phyloP scores from a whole-genome alignment of 1,284 basidiomycete genomes.

The Cryptococcus sp. region DNA sequence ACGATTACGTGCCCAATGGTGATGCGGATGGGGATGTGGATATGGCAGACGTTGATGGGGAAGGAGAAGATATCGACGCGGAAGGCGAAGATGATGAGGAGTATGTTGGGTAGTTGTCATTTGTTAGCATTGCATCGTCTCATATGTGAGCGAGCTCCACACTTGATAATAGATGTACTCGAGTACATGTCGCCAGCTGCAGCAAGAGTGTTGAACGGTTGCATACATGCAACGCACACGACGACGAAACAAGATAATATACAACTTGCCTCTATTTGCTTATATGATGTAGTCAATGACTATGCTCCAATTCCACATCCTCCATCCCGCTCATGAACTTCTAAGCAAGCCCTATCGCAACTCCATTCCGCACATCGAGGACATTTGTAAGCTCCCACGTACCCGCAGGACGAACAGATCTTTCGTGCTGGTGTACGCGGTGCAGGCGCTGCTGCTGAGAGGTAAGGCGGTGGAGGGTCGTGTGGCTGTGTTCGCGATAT shows the following conservation, averaged over 20 bases:
- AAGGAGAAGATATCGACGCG: slow-evolving; percentile 16
- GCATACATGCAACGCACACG: too few species aligned
- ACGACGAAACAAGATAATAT: too few species aligned
- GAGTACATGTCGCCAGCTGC: too few species aligned
- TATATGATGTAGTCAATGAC: too few species aligned
- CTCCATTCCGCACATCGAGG: slow-evolving; percentile 44
- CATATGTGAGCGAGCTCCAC: too few species aligned
- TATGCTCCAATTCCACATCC: slow-evolving; percentile 45
- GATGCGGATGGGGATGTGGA: slow-evolving; percentile 1
- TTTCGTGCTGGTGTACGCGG: slow-evolving; percentile 33
- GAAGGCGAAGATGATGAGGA: slow-evolving; percentile 22
- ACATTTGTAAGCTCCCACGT: slow-evolving; percentile 42
- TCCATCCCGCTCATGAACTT: slow-evolving; percentile 44
- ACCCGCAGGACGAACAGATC: slow-evolving; percentile 47
- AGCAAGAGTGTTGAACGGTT: too few species aligned
- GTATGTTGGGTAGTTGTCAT: slow-evolving; percentile 7
- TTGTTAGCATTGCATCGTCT: too few species aligned
- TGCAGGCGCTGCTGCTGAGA: slow-evolving; percentile 32
- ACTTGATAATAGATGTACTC: too few species aligned
- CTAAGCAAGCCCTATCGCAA: slow-evolving; percentile 38
- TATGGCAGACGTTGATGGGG: background rate
- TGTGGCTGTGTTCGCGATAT: slow-evolving; percentile 33
- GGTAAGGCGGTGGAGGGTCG: slow-evolving; percentile 37
- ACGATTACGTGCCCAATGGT: background rate
- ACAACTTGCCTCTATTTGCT: too few species aligned